Base-by-base conservation (phyloP, 1,284 basidiomycete genomes). In the Sutorius eximius region DNA sequence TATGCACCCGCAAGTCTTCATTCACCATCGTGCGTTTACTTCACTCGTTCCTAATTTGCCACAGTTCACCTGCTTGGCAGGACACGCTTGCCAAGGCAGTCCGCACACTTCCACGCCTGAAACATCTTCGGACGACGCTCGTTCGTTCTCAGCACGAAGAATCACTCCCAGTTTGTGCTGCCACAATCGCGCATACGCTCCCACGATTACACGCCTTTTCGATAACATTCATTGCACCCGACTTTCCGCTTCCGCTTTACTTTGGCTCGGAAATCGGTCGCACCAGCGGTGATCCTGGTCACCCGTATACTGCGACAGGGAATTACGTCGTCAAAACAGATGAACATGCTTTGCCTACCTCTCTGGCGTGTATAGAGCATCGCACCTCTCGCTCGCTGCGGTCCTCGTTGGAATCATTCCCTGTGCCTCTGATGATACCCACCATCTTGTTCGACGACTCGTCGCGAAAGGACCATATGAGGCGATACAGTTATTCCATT, bases 81-180 rank as follows among this genome's bases (percentile, higher is more conserved):
- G 80, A 82, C 38, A 63, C 76, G 10, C 78, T 84, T 53, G 77
- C 81, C 2, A 83, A 81, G 57, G 74, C 76, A 6, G 75, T 86
- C 55, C 78, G 82, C 49, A 74, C 78, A 11, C 82, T 89, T 59
- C 74, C 78, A 22, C 83, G 82, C 57, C 77, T 89, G 9, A 82
- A 80, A 53, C 78, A 78, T 7, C 76, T 89, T 13, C 71, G 78
- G 34, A 73, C 87, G 22, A 82, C 83, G 8, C 76, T 88, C 43
- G 85, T 89, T 53, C 79, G 78, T 63, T 82, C 82, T 56, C 78
- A 82, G n/a, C 82, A 84, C 38, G 87, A 87, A 61, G 80, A 82
- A 56, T 67, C 80, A 0, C 77, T 88, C 50, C 68, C 77, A 13
- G 63, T 73, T 22, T 84, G 85, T 53, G 87, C 86, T 10, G 68